Percentiles rank a stretch among this genome's conserved stretches.
Conservation (phyloP, 768 basidiomycete species). For the Mycena epipterygia region DNA sequence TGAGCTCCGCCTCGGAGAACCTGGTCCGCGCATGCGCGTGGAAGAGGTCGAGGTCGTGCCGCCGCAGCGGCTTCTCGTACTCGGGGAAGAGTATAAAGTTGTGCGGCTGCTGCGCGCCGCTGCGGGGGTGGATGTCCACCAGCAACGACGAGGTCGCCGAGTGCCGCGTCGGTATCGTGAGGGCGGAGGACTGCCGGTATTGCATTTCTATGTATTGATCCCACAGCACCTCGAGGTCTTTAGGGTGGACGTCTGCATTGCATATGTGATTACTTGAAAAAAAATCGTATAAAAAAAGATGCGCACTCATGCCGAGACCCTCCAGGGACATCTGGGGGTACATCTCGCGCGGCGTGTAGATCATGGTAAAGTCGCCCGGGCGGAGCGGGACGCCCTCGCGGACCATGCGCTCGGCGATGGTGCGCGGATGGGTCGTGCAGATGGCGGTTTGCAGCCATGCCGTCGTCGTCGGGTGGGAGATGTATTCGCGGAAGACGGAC, state of each 20-base stretch:
- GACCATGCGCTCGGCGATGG: background rate
- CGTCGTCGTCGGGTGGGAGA: background rate
- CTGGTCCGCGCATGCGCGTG: background rate
- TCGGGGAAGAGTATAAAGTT: background rate
- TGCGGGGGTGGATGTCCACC: background rate
- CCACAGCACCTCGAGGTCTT: background rate
- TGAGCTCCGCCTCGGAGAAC: background rate
- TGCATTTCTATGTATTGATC: background rate
- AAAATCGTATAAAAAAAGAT: no score
- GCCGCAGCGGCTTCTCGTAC: background rate
- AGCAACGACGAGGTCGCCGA: background rate
- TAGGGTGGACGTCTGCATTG: background rate
- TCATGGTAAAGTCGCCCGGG: background rate
- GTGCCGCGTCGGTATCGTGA: background rate
- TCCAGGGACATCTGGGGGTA: no score
- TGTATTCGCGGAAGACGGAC: background rate
- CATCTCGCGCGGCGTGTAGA: background rate
- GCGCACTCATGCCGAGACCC: no score
- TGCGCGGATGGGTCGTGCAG: background rate
- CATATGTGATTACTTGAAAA: no score
- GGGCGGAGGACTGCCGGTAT: no score
- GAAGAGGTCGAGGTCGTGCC: background rate
- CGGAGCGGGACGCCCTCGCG: background rate
- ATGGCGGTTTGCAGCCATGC: background rate
- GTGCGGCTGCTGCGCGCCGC: background rate